Evolutionary conservation across 2,329 filamentous ascomycete genomes (phyloP).

Genomic region (Stachybotrys echinatus): DNA sequence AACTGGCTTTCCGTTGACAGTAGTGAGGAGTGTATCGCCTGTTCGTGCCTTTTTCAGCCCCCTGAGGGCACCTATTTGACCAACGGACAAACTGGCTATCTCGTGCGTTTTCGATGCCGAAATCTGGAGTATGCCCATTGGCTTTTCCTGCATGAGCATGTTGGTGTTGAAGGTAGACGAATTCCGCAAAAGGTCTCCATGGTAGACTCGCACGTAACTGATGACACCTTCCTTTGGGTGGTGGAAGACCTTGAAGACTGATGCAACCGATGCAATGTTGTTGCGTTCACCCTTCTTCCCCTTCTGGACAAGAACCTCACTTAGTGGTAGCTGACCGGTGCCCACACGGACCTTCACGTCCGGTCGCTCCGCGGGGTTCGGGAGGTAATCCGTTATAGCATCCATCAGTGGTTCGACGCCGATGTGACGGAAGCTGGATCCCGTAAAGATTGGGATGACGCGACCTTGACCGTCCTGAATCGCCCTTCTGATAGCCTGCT

Average conservation of each 20-base stretch:
- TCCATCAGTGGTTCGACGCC: constrained; percentile 90
- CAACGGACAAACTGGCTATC: constrained; percentile 71
- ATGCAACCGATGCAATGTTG: constrained; percentile 46
- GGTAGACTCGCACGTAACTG: constrained; percentile 89
- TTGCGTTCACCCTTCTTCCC: constrained; percentile 29
- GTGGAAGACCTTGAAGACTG: constrained; percentile 92
- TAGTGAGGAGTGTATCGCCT: constrained; percentile 83
- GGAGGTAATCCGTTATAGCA: constrained; percentile 80
- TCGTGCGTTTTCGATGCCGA: constrained; percentile 85
- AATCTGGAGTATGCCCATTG: constrained; percentile 79
- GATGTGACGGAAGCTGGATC: constrained; percentile 89
- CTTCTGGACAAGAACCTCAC: constrained; percentile 31
- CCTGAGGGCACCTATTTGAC: constrained; percentile 90
- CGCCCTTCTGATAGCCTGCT: constrained; percentile 67
- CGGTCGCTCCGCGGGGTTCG: constrained; percentile 73
- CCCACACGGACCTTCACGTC: constrained; percentile 73
- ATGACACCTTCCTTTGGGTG: constrained; percentile 81
- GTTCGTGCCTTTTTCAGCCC: constrained; percentile 89
- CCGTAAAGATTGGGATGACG: constrained; percentile 84
- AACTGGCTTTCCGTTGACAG: constrained; percentile 56
- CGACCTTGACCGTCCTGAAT: constrained; percentile 62
- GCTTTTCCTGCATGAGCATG: constrained; percentile 70
- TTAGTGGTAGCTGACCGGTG: constrained; percentile 34
- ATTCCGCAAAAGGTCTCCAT: constrained; percentile 71
- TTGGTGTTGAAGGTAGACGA: constrained; percentile 82